Base-by-base conservation (phyloP, 805 yeast species). In the Sugiyamaella chiloensis region DNA sequence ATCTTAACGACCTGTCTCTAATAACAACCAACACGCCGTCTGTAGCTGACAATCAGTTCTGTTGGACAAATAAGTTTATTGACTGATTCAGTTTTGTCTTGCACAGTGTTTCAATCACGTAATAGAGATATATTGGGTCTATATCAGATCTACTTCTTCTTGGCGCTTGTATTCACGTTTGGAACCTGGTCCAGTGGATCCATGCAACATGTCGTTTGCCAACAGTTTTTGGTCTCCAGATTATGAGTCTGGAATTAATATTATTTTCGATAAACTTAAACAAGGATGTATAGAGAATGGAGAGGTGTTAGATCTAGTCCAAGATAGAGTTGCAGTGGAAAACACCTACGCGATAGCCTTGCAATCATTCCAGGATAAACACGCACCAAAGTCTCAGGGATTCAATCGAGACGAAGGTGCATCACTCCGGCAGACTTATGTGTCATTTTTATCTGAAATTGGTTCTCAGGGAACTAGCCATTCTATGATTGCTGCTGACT, bases 211-310 rank as follows among this genome's bases (percentile, higher is more conserved):
- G 4, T 5, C 3, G 3, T 34, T 34, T 47, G 55, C 52, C 27
- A 51, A 57, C 27, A 42, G 52, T 29, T 66, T 66, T 53, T 63
- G 69, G 69, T 51, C 69, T 6, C 63, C 60, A 37, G 70, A 64
- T 53, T 62, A 66, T 46, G 32, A 47, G 24, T 40, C 60, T 26
- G 74, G 74, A 6, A 54, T 69, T 16, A 52, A 56, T 21, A 60
- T 65, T 27, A 59, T 70, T 24, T 57, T 66, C 43, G 61, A 52
- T 40, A 67, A 68, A 45, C 58, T 69, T 42, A 51, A 48, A 19
- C 65, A 64, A 54, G 93, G 95, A 0, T 72, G 83, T 46, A 72
- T 69, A 26, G 95, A 87, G 62, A 82, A 83, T 62, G 78, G 77
- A 30, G 83, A 83, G 60, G 79, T 82, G 54, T 69, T 85, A 6